Percentiles rank a stretch among this genome's conserved stretches.
Evolutionary conservation across 192 early-diverging fungal species (phyloP).

Genomic region (Powellomyces hirtus): DNA sequence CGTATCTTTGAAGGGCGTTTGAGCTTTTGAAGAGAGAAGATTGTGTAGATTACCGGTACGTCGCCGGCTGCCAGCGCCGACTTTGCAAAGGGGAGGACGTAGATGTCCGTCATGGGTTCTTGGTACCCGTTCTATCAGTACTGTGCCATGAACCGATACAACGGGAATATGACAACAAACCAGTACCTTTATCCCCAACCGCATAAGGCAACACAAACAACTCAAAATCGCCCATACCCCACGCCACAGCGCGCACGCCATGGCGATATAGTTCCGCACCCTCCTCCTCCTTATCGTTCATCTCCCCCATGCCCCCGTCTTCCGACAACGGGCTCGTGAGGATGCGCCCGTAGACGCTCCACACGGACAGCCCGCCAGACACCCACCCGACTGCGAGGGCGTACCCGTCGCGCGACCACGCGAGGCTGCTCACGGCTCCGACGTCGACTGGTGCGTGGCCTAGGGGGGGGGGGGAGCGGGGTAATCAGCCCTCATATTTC

Average conservation of each 20-base stretch:
- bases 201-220: constrained; percentile 58
- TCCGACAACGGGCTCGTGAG: constrained; percentile 57
- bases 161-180: too few relatives aligned
- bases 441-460: constrained; percentile 21
- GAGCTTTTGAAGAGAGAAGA: background rate
- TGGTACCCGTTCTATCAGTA: too few relatives aligned
- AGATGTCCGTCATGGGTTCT: constrained; percentile 37
- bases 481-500: too few relatives aligned
- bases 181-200: background rate
- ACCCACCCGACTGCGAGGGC: constrained; percentile 69
- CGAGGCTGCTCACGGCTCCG: constrained; percentile 50
- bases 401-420: constrained; percentile 73
- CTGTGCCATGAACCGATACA: too few relatives aligned
- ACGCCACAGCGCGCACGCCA: constrained; percentile 63
- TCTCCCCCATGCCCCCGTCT: constrained; percentile 23
- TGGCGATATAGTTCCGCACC: constrained; percentile 54
- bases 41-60: constrained; percentile 4
- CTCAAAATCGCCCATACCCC: constrained; percentile 67
- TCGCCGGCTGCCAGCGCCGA: constrained; percentile 42
- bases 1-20: background rate
- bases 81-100: constrained; percentile 56
- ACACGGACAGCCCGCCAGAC: constrained; percentile 65
- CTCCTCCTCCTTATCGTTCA: background rate
- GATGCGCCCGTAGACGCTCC: constrained; percentile 75
- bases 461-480: too few relatives aligned